Evolutionary conservation across 257 asterid species (phyloP).

Genomic region (Solanum lycopersicoides): DNA sequence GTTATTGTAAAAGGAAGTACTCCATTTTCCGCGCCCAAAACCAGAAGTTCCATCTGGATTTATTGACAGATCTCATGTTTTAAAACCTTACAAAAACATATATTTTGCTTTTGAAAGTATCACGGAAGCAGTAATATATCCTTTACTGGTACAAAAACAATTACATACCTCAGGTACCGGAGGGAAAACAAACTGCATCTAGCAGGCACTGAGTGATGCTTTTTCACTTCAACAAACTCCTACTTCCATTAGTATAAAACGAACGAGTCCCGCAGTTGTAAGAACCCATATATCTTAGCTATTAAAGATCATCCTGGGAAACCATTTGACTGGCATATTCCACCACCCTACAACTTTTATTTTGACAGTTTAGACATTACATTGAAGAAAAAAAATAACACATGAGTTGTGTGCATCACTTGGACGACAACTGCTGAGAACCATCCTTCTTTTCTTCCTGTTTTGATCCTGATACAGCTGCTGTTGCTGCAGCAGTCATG

Average conservation of each 20-base stretch:
- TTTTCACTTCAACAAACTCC: neutral
- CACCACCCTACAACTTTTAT: neutral
- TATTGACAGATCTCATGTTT: neutral
- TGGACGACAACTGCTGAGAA: constrained; percentile 24
- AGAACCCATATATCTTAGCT: neutral
- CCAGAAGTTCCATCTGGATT: neutral
- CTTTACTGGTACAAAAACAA: neutral
- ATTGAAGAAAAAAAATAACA: neutral
- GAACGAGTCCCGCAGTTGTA: neutral
- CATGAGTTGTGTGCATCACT: neutral
- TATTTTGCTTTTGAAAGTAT: neutral
- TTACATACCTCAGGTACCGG: neutral
- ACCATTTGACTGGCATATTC: neutral
- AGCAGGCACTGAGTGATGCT: neutral
- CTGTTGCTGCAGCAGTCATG: constrained; percentile 83
- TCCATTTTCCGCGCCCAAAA: neutral
- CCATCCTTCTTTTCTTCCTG: constrained; percentile 33
- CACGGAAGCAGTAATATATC: neutral
- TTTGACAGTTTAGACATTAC: neutral
- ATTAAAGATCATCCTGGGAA: neutral
- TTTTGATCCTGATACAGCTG: constrained; percentile 66
- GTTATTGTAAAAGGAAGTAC: neutral
- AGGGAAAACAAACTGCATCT: neutral
- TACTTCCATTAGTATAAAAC: neutral
- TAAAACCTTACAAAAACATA: neutral